A percentile compares a stretch with the other conserved stretches of the same genome.
These are phyloP conservation scores for Glaciozyma antarctica DNA, from an alignment of 768 basidiomycete species.

Conservation along the genomic window DNA sequence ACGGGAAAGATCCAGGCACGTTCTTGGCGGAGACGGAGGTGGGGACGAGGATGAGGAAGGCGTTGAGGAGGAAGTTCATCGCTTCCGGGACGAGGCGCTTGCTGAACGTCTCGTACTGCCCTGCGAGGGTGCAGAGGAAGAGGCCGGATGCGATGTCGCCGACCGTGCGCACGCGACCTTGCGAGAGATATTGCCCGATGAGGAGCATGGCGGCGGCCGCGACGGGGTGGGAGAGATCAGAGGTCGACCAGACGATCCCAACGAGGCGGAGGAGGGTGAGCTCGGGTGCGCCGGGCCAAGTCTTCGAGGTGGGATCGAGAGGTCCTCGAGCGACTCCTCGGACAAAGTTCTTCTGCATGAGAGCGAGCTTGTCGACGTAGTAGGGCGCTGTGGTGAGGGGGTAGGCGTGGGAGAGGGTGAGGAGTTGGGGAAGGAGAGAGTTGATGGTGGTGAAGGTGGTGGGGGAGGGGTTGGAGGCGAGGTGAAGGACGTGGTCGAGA, in stretches of 20 bases:
- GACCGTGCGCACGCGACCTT: slow-evolving; percentile 66
- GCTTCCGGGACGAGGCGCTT: slow-evolving; percentile 84
- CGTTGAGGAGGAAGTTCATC: slow-evolving; percentile 65
- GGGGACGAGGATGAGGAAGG: slow-evolving; percentile 65
- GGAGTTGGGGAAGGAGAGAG: slow-evolving; percentile 65
- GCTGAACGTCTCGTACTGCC: slow-evolving; percentile 71
- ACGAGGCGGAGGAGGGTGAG: slow-evolving; percentile 68
- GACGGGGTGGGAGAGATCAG: slow-evolving; percentile 85
- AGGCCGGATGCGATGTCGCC: slow-evolving; percentile 72
- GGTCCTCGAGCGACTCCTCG: slow-evolving; percentile 68
- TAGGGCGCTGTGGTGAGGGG: slow-evolving; percentile 67
- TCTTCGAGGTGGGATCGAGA: slow-evolving; percentile 54
- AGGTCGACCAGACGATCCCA: slow-evolving; percentile 81
- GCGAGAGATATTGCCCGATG: slow-evolving; percentile 80
- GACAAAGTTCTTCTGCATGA: slow-evolving; percentile 91
- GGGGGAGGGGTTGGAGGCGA: slow-evolving; percentile 51
- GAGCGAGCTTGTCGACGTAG: slow-evolving; percentile 67
- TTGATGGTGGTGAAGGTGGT: slow-evolving; percentile 56
- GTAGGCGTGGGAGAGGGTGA: slow-evolving; percentile 66
- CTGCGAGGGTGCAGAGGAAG: slow-evolving; percentile 67
- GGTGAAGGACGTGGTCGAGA: slow-evolving; percentile 75
- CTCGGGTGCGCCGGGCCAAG: slow-evolving; percentile 81
- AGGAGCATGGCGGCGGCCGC: slow-evolving; percentile 75
- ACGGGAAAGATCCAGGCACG: slow-evolving; percentile 62
- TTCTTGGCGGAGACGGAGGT: slow-evolving; percentile 39